Evolutionary conservation across 345 rosid genomes (phyloP).

Genomic region (Salix viminalis): DNA sequence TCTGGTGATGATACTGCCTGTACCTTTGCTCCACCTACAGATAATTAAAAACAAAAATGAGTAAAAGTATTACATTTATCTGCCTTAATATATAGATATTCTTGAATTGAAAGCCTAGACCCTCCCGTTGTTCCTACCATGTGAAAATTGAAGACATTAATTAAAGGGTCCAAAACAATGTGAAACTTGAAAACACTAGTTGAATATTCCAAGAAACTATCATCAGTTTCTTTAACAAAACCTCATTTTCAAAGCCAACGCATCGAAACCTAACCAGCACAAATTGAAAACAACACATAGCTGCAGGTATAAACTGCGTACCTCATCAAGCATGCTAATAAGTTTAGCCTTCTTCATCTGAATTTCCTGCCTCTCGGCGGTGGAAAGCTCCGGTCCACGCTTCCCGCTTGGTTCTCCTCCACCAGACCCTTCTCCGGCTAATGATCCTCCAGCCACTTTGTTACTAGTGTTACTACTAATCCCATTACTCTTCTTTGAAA

Average conservation of each 20-base stretch:
- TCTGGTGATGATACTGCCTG: slow-evolving; percentile 91
- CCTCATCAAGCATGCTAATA: slow-evolving; percentile 89
- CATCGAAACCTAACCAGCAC: too few relatives aligned
- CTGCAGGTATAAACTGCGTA: slow-evolving; percentile 13
- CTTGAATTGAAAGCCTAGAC: too few relatives aligned
- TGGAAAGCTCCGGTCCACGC: slow-evolving; percentile 52
- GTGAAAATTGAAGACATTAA: too few relatives aligned
- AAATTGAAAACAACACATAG: not conserved
- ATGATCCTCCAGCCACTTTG: slow-evolving; percentile 54
- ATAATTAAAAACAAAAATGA: not conserved
- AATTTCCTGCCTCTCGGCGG: slow-evolving; percentile 92
- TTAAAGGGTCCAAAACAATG: too few relatives aligned
- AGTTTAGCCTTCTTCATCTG: slow-evolving; percentile 98
- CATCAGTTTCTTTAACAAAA: too few relatives aligned
- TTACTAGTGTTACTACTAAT: slow-evolving; percentile 24
- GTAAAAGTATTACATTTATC: not conserved
- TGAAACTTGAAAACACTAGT: too few relatives aligned
- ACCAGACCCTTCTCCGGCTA: slow-evolving; percentile 41
- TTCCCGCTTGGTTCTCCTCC: slow-evolving; percentile 45
- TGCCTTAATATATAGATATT: too few relatives aligned
- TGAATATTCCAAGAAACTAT: too few relatives aligned
- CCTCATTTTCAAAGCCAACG: too few relatives aligned
- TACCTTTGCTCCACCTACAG: slow-evolving; percentile 93
- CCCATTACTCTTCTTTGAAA: slow-evolving; percentile 41
- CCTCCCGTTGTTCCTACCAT: too few relatives aligned